Conservation (phyloP, 176 grass and related monocot species). For the Bromus sterilis region DNA sequence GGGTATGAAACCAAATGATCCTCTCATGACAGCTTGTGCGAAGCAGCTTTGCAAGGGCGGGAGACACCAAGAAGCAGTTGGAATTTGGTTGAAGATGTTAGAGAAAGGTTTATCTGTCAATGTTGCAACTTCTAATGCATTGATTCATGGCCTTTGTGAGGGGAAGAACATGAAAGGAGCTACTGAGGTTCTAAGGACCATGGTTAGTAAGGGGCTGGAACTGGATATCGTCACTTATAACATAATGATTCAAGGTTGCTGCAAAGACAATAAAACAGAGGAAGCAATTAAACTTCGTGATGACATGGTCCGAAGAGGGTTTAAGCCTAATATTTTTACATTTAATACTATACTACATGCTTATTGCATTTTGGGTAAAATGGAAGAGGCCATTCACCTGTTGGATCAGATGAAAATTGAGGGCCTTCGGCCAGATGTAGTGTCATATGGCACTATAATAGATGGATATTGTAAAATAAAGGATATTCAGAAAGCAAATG, state of each 20-base stretch:
- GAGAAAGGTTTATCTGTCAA: conserved; percentile 62
- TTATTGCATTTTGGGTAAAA: conserved; percentile 63
- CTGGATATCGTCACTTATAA: conserved; percentile 87
- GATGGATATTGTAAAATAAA: conserved; percentile 78
- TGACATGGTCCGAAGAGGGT: conserved; percentile 71
- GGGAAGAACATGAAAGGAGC: conserved; percentile 48
- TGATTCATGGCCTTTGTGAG: conserved; percentile 79
- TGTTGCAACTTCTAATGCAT: conserved; percentile 68
- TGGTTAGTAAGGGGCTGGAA: conserved; percentile 45
- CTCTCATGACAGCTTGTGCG: conserved; percentile 66
- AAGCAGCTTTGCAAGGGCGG: conserved; percentile 53
- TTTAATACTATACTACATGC: conserved; percentile 61
- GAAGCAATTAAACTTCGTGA: conserved; percentile 58
- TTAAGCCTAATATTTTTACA: conserved; percentile 70
- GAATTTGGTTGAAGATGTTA: conserved; percentile 49
- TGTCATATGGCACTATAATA: conserved; percentile 74
- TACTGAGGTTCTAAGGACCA: conserved; percentile 47
- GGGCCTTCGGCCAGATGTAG: conserved; percentile 60
- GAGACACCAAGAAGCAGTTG: conserved; percentile 53
- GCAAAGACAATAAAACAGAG: conserved; percentile 64
- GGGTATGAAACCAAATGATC: conserved; percentile 69
- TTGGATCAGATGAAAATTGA: conserved; percentile 61
- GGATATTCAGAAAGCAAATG: conserved; percentile 65
- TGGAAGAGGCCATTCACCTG: conserved; percentile 53
- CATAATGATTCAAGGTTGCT: conserved; percentile 66